Conservation (phyloP, 352 stramenopile species). For the Phytophthora vignae region DNA sequence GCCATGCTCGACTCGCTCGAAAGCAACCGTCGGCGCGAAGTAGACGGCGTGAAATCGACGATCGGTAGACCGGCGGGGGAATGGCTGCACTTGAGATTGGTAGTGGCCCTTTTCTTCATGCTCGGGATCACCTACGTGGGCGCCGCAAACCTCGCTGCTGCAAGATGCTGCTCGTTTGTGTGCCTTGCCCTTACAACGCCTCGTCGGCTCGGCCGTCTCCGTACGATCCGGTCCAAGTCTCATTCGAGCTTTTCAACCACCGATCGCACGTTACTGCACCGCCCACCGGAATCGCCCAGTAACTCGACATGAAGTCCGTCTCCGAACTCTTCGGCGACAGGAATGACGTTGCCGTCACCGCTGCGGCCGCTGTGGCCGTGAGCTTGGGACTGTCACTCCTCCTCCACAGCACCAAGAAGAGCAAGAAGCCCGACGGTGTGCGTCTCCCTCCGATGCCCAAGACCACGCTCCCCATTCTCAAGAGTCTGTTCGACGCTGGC, state of each 20-base stretch:
- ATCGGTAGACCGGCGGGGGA: not conserved
- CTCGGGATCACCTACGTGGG: not conserved
- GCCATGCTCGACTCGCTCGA: too few species aligned
- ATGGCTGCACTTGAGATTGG: conserved; percentile 3
- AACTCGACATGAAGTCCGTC: conserved; percentile 27
- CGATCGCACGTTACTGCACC: not conserved
- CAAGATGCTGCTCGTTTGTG: not conserved
- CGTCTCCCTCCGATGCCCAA: conserved; percentile 35
- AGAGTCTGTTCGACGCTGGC: conserved; percentile 40
- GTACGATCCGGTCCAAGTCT: not conserved
- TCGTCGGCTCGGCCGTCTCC: not conserved
- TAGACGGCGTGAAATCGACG: not conserved
- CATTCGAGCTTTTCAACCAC: conserved; percentile 21
- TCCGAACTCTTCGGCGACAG: conserved; percentile 21
- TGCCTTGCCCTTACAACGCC: not conserved
- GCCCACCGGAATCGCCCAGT: conserved; percentile 18
- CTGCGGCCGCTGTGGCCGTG: conserved; percentile 25
- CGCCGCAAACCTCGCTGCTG: not conserved
- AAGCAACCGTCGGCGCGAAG: too few species aligned
- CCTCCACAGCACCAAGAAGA: conserved; percentile 29
- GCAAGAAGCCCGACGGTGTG: conserved; percentile 22
- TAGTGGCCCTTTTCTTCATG: not conserved
- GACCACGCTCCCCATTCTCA: conserved; percentile 45
- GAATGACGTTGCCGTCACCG: conserved; percentile 20
- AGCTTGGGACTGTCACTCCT: conserved; percentile 37